Evolutionary conservation across 257 asterid genomes (phyloP), one percentile per base, ranked within the genome.

Genomic region (Solanum paucissectum): DNA sequence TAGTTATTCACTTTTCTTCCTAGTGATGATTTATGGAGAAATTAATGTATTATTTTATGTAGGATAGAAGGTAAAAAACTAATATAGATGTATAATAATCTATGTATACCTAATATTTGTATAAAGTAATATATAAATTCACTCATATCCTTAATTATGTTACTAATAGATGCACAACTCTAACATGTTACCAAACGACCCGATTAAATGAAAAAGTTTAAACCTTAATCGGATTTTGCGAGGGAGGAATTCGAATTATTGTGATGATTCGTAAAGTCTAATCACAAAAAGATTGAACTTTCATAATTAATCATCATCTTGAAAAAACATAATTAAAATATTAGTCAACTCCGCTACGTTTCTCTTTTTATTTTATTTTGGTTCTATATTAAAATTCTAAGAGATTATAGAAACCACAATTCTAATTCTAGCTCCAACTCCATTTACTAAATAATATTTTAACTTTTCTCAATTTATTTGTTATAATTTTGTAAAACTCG

Each of bases 121-220:
- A 52, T 52, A 52, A 52, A 52, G 9, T 52, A 52, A 52, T 52
- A 52, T 52, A 52, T 52, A 52, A 6, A 16, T 52, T 52, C 62
- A 6, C 9, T 6, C 23, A 52, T 52, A 6, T 52, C 4, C 0
- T 52, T 29, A 29, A 29, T 29, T 52, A 13, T 12, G 13, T 4
- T 46, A 49, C 7, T 49, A 49, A 52, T 16, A 52, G 4, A 16
- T 52, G 3, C n/a, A 16, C 7, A 52, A 16, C 9, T 16, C 62
- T 52, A 52, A 52, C 4, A 0, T 52, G 9, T 52, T 0, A 52
- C 0, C 9, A 1, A 52, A 52, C 9, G 0, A 16, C 0, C 20
- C 4, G 1, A 1, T 52, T 52, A 52, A 52, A 52, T 52, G 23
- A 52, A 52, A 52, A 52, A 16, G 60, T 52, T 52, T 5, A 5